Percentiles rank a stretch among this genome's conserved stretches.
Evolutionary conservation across 768 basidiomycete genomes (phyloP).

Genomic region (Mycena venus): DNA sequence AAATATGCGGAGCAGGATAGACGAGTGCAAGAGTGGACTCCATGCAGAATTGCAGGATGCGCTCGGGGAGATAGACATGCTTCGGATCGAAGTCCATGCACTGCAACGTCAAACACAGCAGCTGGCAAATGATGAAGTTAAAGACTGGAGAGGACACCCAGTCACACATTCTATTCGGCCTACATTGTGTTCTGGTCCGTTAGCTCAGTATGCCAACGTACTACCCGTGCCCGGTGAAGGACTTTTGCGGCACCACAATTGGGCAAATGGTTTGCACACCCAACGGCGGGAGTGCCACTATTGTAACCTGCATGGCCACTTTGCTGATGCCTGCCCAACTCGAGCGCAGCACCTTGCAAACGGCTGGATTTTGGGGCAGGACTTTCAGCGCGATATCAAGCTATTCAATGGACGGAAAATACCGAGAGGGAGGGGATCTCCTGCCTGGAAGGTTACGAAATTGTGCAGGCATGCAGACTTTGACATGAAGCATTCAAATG

Average conservation of each 20-base stretch:
- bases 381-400: not conserved
- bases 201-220: not conserved
- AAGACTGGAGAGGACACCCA: not conserved
- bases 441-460: not conserved
- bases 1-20: too few relatives aligned
- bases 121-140: not conserved
- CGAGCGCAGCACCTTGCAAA: too few relatives aligned
- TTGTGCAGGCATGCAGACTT: too few relatives aligned
- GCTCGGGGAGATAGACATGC: too few relatives aligned
- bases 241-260: not conserved
- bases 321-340: not conserved
- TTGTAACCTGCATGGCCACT: not conserved
- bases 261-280: not conserved
- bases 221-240: not conserved
- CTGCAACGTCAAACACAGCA: too few relatives aligned
- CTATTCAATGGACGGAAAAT: not conserved
- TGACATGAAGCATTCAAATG: too few relatives aligned
- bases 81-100: too few relatives aligned
- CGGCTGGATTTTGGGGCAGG: not conserved
- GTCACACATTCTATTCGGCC: not conserved
- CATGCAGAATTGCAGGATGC: too few relatives aligned
- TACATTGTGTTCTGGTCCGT: not conserved
- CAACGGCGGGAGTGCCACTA: not conserved
- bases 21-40: too few relatives aligned
- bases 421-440: not conserved